Evolutionary conservation across 2,329 filamentous ascomycete genomes (phyloP), one percentile per base, ranked within the genome.

Genomic region (Fusarium liriodendri): DNA sequence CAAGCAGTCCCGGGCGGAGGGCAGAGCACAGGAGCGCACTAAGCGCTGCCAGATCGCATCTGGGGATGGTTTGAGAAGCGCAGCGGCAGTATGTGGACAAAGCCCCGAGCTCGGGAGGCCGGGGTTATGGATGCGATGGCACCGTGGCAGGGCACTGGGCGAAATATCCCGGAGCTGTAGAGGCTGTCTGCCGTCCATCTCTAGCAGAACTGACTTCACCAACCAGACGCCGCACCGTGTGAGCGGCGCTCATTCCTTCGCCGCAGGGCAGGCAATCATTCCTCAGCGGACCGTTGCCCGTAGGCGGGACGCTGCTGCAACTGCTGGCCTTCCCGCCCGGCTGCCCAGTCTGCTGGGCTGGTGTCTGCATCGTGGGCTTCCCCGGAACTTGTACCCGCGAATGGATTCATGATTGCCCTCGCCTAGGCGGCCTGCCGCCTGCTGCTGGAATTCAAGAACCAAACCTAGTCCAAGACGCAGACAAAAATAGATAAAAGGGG

Each of bases 21-120:
- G 71, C 70, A 77, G 54, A 77, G 74, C 61, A 77, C 72, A 78
- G 74, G 77, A 76, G 75, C 66, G 76, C 76, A 78, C 77, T 78
- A 78, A 76, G 68, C 70, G 74, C 75, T 78, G 76, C 77, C 75
- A 78, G 77, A 78, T 78, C 77, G 72, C 75, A 78, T 78, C 76
- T 70, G 70, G 74, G 45, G 45, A 50, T 50, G 72, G 75, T 73
- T 66, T 70, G 65, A 71, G 70, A 74, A 74, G 67, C 68, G 70
- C 73, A 76, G 73, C 76, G 75, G 76, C 73, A 78, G 73, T 67
- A 77, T 76, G 76, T 78, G 73, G 76, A 74, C 75, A 77, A 71
- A 77, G 76, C 71, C 75, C 66, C 73, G 66, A 73, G 66, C 69
- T 71, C 68, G 73, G 69, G 74, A 75, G 66, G 67, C 61, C 64